Evolutionary conservation across 2,329 filamentous ascomycete species (phyloP).

Genomic region (Cercospora beticola): DNA sequence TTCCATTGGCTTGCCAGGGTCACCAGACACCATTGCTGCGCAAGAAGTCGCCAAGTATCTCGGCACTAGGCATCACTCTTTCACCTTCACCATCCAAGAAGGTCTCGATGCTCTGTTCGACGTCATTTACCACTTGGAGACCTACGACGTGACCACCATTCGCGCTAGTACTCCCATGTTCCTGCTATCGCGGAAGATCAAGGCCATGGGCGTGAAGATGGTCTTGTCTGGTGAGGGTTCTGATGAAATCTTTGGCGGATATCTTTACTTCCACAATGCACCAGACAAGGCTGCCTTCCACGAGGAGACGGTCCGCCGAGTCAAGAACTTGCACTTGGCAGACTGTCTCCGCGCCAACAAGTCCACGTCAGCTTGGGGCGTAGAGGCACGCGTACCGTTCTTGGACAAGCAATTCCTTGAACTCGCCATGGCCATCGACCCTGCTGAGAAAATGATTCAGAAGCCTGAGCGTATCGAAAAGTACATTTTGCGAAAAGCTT

Average conservation of each 20-base stretch:
- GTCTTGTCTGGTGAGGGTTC: slow-evolving; percentile 94
- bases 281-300: slow-evolving; percentile 92
- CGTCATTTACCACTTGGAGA: slow-evolving; percentile 97
- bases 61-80: slow-evolving; percentile 95
- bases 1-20: slow-evolving; percentile 91
- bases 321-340: slow-evolving; percentile 95
- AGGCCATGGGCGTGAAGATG: slow-evolving; percentile 99
- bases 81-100: slow-evolving; percentile 97
- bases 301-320: slow-evolving; percentile 86
- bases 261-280: slow-evolving; percentile 96
- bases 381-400: slow-evolving; percentile 97
- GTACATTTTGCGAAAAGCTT: slow-evolving; percentile 96
- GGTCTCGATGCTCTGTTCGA: slow-evolving; percentile 95
- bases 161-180: slow-evolving; percentile 99
- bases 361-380: slow-evolving; percentile 95
- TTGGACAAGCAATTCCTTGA: slow-evolving; percentile 97
- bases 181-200: slow-evolving; percentile 95
- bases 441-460: slow-evolving; percentile 92
- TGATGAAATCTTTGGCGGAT: slow-evolving; percentile 97
- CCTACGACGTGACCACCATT: slow-evolving; percentile 97
- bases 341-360: slow-evolving; percentile 99
- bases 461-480: slow-evolving; percentile 76
- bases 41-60: slow-evolving; percentile 93
- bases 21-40: slow-evolving; percentile 89
- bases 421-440: slow-evolving; percentile 88